These are phyloP conservation scores for Saturnispora zaruensis DNA, from an alignment of 805 yeast species.

Conservation along the genomic window DNA sequence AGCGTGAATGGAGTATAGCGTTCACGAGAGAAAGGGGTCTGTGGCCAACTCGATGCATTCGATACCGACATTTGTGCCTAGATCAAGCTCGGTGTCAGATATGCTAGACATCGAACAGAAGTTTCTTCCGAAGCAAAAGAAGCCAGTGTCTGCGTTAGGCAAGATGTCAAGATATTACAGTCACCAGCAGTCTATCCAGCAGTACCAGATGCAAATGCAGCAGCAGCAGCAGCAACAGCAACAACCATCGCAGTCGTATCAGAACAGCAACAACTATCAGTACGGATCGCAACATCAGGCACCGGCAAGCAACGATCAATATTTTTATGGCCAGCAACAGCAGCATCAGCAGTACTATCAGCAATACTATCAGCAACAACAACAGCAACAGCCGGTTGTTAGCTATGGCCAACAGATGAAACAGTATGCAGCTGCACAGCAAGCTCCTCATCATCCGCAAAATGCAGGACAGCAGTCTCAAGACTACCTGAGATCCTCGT, in stretches of 20 bases:
- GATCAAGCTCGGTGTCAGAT: conserved; percentile 11
- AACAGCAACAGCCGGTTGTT: not conserved
- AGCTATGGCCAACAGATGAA: not conserved
- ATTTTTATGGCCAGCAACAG: conserved; percentile 5
- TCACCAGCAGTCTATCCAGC: conserved; percentile 1
- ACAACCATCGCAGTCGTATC: not conserved
- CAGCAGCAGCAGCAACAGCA: conserved; percentile 3
- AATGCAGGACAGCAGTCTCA: not conserved
- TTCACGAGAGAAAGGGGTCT: conserved; percentile 1
- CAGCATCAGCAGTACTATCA: not conserved
- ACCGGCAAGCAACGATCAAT: not conserved
- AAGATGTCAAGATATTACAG: conserved; percentile 2
- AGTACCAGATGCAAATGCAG: conserved; percentile 1
- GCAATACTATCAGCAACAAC: not conserved
- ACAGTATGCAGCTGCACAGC: not conserved
- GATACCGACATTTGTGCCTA: conserved; percentile 8
- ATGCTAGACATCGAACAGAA: conserved; percentile 28
- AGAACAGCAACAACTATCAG: not conserved
- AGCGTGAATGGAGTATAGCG: not conserved
- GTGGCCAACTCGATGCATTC: not conserved
- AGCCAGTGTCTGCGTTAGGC: conserved; percentile 8
- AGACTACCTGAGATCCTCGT: not conserved
- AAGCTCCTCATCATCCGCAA: not conserved
- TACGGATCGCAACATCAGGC: conserved; percentile 1
- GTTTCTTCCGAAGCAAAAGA: conserved; percentile 32